Evolutionary conservation across 2,329 filamentous ascomycete species (phyloP), one percentile per base, ranked within the genome.

Genomic region (Periconia sp.): DNA sequence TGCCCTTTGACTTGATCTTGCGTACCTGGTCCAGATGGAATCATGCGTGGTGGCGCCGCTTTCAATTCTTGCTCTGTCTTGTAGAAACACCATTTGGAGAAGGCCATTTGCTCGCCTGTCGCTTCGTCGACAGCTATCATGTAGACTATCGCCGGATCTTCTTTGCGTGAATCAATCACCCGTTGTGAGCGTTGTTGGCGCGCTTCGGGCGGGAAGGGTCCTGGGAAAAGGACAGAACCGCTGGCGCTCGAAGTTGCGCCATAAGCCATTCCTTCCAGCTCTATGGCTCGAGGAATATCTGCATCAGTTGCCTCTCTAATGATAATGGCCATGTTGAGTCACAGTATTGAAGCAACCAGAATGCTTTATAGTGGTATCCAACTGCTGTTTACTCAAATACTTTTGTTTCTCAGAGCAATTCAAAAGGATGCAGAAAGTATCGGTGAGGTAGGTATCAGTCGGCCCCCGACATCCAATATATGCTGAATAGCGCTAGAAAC

Each of bases 1-100:
- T 27, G 23, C 23, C 23, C 3, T 27, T 5, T 27, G 3, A 3
- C 5, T 27, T 27, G 23, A 27, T 27, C 8, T 5, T 27, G 23
- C 23, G 23, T 27, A 27, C 23, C 23, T 13, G 57, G 46, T 3
- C 60, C 61, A 10, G 62, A 55, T 6, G 52, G 48, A 27, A 62
- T 37, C 5, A 50, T 15, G 6, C 57, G 55, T 10, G 48, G 45
- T 9, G 54, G 50, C 2, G 65, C 54, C 9, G 49, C 46, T 1
- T 53, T 50, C 1, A 54, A 58, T 0, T 53, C 51, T 19, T 63
- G 55, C 2, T 60, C 27, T 0, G 64, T 64, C 9, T 59, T 50
- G 53, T 65, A 68, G 13, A 73, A 40, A 43, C 65, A 55, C 66
- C 66, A 72, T 46, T 71, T 68, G 1, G 67, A 58, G 27, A 64